phyloP scores from a whole-genome alignment of 176 grass and related monocot species.

The Oryza meyeriana region DNA sequence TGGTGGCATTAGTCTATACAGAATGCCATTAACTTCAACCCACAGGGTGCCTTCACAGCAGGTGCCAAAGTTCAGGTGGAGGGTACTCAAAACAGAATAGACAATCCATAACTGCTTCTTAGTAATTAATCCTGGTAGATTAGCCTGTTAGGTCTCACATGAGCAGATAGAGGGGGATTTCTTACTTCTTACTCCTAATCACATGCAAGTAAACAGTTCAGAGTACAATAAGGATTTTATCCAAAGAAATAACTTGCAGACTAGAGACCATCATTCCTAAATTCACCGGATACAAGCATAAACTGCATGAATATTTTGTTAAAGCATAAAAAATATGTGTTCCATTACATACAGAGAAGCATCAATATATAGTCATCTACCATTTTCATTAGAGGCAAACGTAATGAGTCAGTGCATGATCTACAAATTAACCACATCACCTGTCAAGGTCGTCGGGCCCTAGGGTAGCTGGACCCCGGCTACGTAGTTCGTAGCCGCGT shows the following conservation, averaged over 20 bases:
- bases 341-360: not conserved
- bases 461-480: too few relatives aligned
- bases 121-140: slow-evolving; percentile 7
- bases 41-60: not conserved
- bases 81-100: slow-evolving; percentile 20
- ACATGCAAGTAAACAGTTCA: not conserved
- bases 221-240: not conserved
- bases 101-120: slow-evolving; percentile 22
- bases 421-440: slow-evolving; percentile 25
- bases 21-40: too few relatives aligned
- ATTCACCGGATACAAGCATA: not conserved
- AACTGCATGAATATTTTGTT: not conserved
- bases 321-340: not conserved
- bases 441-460: too few relatives aligned
- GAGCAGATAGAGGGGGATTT: not conserved
- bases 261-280: not conserved
- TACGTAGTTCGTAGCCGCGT: too few relatives aligned
- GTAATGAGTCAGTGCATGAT: not conserved
- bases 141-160: slow-evolving; percentile 30
- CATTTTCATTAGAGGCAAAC: not conserved
- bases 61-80: slow-evolving; percentile 3
- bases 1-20: too few relatives aligned
- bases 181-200: slow-evolving; percentile 19
- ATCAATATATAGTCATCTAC: not conserved
- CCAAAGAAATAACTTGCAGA: too few relatives aligned